A percentile compares a stretch with the other conserved stretches of the same genome.
Conservation (phyloP, 148 eudicot genomes). For the Agrostemma githago region DNA sequence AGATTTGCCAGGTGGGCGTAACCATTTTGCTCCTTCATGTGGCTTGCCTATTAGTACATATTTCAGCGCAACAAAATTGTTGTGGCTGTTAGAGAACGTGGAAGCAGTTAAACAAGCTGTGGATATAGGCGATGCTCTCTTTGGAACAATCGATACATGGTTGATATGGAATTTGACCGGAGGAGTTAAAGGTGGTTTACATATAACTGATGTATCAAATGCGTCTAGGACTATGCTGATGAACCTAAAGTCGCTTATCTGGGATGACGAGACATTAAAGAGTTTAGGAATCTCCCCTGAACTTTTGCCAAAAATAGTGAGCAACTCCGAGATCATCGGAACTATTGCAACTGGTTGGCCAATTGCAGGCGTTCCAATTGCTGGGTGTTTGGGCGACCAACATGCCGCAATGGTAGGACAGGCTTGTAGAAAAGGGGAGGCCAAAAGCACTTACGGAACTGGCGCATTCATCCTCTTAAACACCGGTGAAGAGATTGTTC, state of each 20-base stretch:
- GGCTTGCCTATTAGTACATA: slow-evolving; percentile 97
- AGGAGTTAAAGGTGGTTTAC: slow-evolving; percentile 64
- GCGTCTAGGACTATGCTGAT: slow-evolving; percentile 96
- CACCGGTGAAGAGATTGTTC: slow-evolving; percentile 64
- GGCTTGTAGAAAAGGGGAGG: slow-evolving; percentile 86
- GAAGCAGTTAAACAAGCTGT: slow-evolving; percentile 69
- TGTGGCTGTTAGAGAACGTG: slow-evolving; percentile 89
- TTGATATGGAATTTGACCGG: slow-evolving; percentile 95
- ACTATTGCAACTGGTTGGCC: slow-evolving; percentile 74
- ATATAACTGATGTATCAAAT: slow-evolving; percentile 87
- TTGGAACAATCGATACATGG: slow-evolving; percentile 97
- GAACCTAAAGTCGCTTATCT: slow-evolving; percentile 73
- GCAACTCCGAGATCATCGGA: slow-evolving; percentile 80
- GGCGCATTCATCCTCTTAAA: slow-evolving; percentile 94
- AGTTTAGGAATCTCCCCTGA: slow-evolving; percentile 47
- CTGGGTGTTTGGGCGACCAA: slow-evolving; percentile 97
- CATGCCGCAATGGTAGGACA: slow-evolving; percentile 99
- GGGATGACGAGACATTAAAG: slow-evolving; percentile 71
- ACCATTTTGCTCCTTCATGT: slow-evolving; percentile 78
- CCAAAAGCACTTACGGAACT: slow-evolving; percentile 95
- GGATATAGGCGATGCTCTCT: slow-evolving; percentile 66
- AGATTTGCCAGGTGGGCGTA: slow-evolving; percentile 74
- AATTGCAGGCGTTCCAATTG: slow-evolving; percentile 66
- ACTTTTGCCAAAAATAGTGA: slow-evolving; percentile 76
- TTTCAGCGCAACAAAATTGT: slow-evolving; percentile 83